Evolutionary conservation across 768 basidiomycete species (phyloP).

Genomic region (Pilatotrama ljubarskyi): DNA sequence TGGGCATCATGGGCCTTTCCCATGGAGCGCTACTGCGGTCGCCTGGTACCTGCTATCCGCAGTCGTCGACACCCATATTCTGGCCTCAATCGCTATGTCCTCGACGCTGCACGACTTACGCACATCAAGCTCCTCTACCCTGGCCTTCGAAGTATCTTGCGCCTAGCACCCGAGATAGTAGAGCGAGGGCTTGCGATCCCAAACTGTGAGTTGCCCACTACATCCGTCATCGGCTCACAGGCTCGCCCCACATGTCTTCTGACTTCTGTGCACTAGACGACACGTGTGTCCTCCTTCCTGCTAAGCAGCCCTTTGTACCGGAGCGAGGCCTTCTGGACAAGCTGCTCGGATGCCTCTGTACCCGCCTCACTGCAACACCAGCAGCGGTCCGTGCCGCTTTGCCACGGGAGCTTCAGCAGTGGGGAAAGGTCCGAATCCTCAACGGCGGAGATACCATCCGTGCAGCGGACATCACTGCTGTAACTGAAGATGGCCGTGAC

Average conservation of each 20-base stretch:
- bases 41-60: conserved; percentile 22
- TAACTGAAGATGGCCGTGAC: background rate
- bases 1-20: conserved; percentile 34
- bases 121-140: background rate
- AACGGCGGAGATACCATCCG: conserved; percentile 33
- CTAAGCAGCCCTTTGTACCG: background rate
- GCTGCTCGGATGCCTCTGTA: background rate
- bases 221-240: background rate
- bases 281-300: background rate
- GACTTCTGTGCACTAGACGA: background rate
- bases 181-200: background rate
- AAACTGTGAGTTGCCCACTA: too few relatives aligned
- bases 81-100: conserved; percentile 18
- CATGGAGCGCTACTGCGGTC: conserved; percentile 33
- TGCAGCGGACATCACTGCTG: background rate
- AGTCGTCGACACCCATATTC: conserved; percentile 25
- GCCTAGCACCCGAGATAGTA: background rate
- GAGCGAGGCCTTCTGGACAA: background rate
- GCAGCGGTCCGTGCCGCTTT: background rate
- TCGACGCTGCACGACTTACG: background rate
- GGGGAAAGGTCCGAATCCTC: conserved; percentile 28
- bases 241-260: background rate
- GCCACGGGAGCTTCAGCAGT: conserved; percentile 18
- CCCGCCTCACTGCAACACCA: background rate
- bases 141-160: background rate